These are phyloP conservation scores for Citrus hindsii DNA, from an alignment of 345 rosid genomes.

Conservation along the genomic window DNA sequence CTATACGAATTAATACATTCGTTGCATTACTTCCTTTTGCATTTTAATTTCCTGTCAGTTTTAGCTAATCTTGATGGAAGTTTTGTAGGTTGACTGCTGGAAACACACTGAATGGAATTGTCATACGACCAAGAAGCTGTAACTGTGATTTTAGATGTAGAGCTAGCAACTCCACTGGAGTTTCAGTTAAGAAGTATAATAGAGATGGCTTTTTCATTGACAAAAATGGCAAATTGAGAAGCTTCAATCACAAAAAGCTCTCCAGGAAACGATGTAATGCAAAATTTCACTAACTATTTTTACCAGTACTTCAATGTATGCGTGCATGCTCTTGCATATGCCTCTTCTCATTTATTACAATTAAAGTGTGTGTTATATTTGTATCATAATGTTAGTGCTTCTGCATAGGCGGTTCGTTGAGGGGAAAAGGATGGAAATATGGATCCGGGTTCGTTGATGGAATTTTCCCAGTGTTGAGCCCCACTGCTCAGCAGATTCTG, in stretches of 20 bases:
- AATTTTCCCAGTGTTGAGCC: slow-evolving; percentile 82
- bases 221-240: slow-evolving; percentile 59
- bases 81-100: slow-evolving; percentile 45
- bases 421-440: slow-evolving; percentile 92
- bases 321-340: neutral
- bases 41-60: neutral
- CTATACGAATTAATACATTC: neutral
- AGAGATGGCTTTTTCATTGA: slow-evolving; percentile 62
- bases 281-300: neutral
- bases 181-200: slow-evolving; percentile 33
- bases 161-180: slow-evolving; percentile 29
- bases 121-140: slow-evolving; percentile 29
- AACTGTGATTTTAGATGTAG: slow-evolving; percentile 24
- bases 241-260: slow-evolving; percentile 60
- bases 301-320: neutral
- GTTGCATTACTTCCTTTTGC: too few relatives aligned
- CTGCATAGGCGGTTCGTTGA: slow-evolving; percentile 73
- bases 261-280: slow-evolving; percentile 64
- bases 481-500: slow-evolving; percentile 68
- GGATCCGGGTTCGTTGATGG: slow-evolving; percentile 97
- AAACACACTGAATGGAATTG: slow-evolving; percentile 32
- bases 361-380: neutral
- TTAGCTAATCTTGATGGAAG: neutral
- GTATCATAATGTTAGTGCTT: neutral
- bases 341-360: neutral